A percentile compares a stretch with the other conserved stretches of the same genome.
Conservation (phyloP, 2,329 filamentous ascomycete genomes). For the Chrysosporium keratinophilum region DNA sequence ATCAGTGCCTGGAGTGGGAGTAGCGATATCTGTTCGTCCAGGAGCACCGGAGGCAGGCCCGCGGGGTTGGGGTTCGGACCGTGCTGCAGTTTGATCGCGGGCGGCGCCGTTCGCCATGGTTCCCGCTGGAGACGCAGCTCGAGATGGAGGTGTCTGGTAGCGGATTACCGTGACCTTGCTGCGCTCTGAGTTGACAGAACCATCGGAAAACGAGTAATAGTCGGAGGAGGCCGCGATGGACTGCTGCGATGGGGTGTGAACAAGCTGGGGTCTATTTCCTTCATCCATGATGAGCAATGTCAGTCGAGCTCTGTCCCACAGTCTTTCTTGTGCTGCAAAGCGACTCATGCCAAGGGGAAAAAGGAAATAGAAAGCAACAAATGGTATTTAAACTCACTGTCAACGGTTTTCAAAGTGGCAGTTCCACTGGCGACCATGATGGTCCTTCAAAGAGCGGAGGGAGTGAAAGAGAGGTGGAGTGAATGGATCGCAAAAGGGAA, state of each 20-base stretch:
- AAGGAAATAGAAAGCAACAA: neutral
- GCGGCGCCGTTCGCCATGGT: constrained; percentile 6
- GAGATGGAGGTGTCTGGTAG: constrained; percentile 38
- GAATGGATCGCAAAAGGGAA: neutral
- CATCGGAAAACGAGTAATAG: constrained; percentile 41
- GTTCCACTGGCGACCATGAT: constrained; percentile 9
- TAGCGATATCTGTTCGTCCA: constrained; percentile 27
- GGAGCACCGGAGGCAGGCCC: constrained; percentile 16
- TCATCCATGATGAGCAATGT: constrained; percentile 2
- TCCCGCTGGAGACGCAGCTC: constrained; percentile 16
- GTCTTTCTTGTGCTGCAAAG: neutral
- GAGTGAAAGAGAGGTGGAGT: neutral
- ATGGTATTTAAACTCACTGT: constrained; percentile 8
- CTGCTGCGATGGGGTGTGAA: constrained; percentile 35
- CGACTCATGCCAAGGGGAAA: neutral
- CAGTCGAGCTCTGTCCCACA: neutral
- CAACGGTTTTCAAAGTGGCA: constrained; percentile 14
- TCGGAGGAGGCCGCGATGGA: constrained; percentile 42
- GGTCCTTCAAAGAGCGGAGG: constrained; percentile 1
- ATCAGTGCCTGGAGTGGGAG: constrained; percentile 64
- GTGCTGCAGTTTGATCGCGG: neutral
- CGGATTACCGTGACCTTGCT: constrained; percentile 32
- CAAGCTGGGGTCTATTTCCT: constrained; percentile 38
- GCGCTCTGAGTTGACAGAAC: constrained; percentile 29
- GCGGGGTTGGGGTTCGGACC: neutral